Base-by-base conservation (phyloP, 1,284 basidiomycete genomes). In the Ceraceosorus guamensis region DNA sequence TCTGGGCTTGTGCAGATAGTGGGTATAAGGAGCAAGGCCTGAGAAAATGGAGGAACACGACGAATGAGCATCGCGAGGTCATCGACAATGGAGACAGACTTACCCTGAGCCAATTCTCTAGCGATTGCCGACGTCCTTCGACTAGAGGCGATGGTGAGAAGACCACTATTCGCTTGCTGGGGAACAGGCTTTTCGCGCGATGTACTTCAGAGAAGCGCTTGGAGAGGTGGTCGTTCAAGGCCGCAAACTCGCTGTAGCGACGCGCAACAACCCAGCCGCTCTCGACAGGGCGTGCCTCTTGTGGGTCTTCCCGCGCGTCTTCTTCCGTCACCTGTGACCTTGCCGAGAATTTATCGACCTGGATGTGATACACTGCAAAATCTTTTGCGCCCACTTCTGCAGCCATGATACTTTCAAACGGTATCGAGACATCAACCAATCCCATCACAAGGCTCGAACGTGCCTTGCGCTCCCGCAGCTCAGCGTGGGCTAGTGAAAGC, bases 201-300 rank as follows among this genome's bases (percentile, higher is more conserved):
- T 61, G 48, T n/a, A 66, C 65, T 41, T 63, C 60, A 18, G 53
- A 53, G 34, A 48, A 63, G 13, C 60, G 82, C 52, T 91, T 89
- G 57, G 84, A 84, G 48, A 98, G 78, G 56, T 85, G 84, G 65
- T 85, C 87, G 73, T 96, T 89, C 81, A 96, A 85, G 52, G 83
- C 84, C 68, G 87, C 83, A 76, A 98, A 98, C 74, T 97, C 92
- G 75, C 90, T 95, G 76, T 95, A 98, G 59, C 93, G 80, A 62
- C 91, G 80, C 4, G 89, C 86, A 2, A 96, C 86, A 31, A 91
- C 85, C 93, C 93, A 97, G 2, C 88, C 88, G 1, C 87, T 86
- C 1, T 44, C 18, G n/a, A 46, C 18, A 6, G 8, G 44, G 44
- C 18, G n/a, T n/a, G n/a, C n/a, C n/a, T n/a, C n/a, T n/a, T 41